These are phyloP conservation scores for Fusarium sp. DNA, from an alignment of 2,329 filamentous ascomycete genomes.

Conservation along the genomic window DNA sequence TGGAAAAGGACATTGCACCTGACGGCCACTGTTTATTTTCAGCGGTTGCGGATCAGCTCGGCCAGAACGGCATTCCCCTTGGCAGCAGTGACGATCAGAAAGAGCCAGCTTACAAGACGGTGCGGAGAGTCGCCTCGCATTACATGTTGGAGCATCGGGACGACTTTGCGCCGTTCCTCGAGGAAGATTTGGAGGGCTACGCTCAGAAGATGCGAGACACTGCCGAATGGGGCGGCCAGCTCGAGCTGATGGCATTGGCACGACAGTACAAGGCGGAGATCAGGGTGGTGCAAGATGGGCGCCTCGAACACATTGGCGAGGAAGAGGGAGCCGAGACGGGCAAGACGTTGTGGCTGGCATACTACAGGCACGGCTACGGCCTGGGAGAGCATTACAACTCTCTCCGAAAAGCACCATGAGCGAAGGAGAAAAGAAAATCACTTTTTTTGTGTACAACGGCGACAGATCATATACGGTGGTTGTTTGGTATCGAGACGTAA, in stretches of 20 bases:
- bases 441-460: constrained; percentile 39
- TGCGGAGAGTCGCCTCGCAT: constrained; percentile 77
- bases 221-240: constrained; percentile 94
- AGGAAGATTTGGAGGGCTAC: constrained; percentile 81
- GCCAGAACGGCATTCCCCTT: constrained; percentile 61
- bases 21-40: constrained; percentile 97
- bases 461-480: constrained; percentile 39
- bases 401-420: constrained; percentile 62
- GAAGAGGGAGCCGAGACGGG: constrained; percentile 62
- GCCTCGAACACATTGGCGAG: constrained; percentile 76
- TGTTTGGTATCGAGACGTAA: constrained; percentile 41
- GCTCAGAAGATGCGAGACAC: constrained; percentile 82
- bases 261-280: constrained; percentile 83
- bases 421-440: constrained; percentile 26
- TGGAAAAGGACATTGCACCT: constrained; percentile 82
- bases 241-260: constrained; percentile 88
- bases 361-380: constrained; percentile 93
- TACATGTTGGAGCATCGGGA: constrained; percentile 81
- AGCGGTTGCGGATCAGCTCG: constrained; percentile 86
- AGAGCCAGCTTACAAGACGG: constrained; percentile 68
- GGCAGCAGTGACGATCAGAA: constrained; percentile 18
- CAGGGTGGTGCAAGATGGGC: constrained; percentile 85
- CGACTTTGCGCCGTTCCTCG: constrained; percentile 88
- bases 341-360: constrained; percentile 82
- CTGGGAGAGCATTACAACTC: constrained; percentile 98